These are phyloP conservation scores for Mrakia frigida DNA, from an alignment of 768 basidiomycete species.

Conservation along the genomic window DNA sequence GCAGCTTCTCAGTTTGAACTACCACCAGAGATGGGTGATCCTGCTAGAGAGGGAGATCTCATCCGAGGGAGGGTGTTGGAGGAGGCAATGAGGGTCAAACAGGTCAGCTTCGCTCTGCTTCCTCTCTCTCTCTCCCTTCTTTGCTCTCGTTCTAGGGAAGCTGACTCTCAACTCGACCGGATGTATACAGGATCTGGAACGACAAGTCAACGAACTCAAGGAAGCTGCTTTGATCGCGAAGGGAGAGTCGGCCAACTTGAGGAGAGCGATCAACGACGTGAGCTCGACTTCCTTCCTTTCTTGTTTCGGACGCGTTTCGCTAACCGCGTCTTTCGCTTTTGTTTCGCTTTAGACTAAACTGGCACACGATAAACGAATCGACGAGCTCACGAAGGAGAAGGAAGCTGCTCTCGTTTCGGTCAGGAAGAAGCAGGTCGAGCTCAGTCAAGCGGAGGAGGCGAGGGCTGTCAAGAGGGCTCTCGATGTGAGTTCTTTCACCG, in stretches of 20 bases:
- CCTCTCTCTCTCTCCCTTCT: neutral
- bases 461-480: conserved; percentile 8
- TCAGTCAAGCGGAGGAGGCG: neutral
- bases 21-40: neutral
- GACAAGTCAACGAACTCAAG: neutral
- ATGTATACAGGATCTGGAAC: conserved; percentile 8
- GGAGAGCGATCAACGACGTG: neutral
- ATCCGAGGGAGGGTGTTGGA: neutral
- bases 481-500: conserved; percentile 1
- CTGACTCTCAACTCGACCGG: neutral
- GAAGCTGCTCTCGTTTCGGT: neutral
- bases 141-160: no score
- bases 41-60: no score
- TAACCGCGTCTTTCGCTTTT: neutral
- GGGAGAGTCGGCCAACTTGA: conserved; percentile 14
- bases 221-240: conserved; percentile 16
- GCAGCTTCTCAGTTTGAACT: neutral
- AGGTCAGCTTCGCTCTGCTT: neutral
- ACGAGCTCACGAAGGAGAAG: neutral
- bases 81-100: conserved; percentile 7
- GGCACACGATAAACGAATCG: neutral
- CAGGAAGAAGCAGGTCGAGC: conserved; percentile 12
- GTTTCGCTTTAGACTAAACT: neutral
- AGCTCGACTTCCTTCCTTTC: neutral
- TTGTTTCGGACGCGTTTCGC: neutral